Evolutionary conservation across 441 rosid species (phyloP).

Genomic region (Isatis lusitanica): DNA sequence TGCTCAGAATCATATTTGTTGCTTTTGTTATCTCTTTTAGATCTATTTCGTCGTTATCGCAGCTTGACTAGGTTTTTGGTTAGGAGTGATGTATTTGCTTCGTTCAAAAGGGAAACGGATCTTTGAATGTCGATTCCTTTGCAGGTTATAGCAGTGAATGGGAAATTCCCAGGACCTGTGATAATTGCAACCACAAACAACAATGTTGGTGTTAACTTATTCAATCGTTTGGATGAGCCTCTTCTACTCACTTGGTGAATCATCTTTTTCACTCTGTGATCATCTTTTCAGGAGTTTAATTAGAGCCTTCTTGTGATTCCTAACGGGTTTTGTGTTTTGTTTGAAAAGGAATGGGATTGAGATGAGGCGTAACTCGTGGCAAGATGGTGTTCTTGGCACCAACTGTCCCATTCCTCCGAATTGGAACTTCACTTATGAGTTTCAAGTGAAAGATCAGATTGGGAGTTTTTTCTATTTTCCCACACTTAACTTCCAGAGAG

Average conservation of each 20-base stretch:
- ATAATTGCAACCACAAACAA: slow-evolving; percentile 73
- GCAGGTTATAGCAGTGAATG: slow-evolving; percentile 86
- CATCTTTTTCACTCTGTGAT: not conserved
- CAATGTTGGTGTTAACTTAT: slow-evolving; percentile 62
- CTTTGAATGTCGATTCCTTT: not conserved
- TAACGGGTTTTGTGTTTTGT: not conserved
- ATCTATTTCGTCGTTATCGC: too few species aligned
- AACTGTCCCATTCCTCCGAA: slow-evolving; percentile 71
- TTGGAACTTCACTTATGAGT: slow-evolving; percentile 66
- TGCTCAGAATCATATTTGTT: not conserved
- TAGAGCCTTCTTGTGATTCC: not conserved
- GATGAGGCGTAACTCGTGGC: slow-evolving; percentile 88
- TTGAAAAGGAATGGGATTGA: slow-evolving; percentile 73
- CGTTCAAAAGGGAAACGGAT: not conserved
- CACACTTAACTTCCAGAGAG: slow-evolving; percentile 77
- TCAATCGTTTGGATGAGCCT: slow-evolving; percentile 73
- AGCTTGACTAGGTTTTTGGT: not conserved
- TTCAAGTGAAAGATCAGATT: slow-evolving; percentile 93
- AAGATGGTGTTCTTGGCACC: slow-evolving; percentile 91
- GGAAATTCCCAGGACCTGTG: slow-evolving; percentile 74
- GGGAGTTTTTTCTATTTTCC: slow-evolving; percentile 90
- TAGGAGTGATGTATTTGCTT: not conserved
- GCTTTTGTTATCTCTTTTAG: too few species aligned
- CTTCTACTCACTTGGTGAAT: slow-evolving; percentile 83
- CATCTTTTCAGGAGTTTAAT: not conserved